These are phyloP conservation scores for Dictyophora rubrovolvata DNA, from an alignment of 768 basidiomycete genomes.

Conservation along the genomic window DNA sequence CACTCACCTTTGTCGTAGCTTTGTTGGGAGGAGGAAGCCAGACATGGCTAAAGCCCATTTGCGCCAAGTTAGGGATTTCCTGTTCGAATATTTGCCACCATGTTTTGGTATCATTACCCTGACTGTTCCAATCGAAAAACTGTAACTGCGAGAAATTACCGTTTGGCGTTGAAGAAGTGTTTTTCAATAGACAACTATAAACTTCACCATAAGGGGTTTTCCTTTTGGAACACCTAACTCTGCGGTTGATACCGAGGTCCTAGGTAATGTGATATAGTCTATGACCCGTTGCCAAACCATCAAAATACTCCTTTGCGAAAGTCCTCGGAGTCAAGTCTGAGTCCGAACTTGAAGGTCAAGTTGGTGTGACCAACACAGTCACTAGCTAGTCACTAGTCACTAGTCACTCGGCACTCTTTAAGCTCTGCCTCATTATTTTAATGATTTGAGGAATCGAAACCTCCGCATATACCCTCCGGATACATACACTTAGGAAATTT, in stretches of 20 bases:
- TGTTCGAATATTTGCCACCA: conserved; percentile 75
- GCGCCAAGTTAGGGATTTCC: conserved; percentile 51
- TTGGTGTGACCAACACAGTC: too few relatives aligned
- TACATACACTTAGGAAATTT: neutral
- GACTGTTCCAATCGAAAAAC: conserved; percentile 77
- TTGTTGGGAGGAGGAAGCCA: conserved; percentile 85
- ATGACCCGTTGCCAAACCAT: neutral
- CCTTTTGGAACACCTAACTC: conserved; percentile 42
- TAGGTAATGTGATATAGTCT: neutral
- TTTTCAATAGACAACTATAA: conserved; percentile 1
- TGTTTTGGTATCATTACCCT: conserved; percentile 40
- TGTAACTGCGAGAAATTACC: conserved; percentile 40
- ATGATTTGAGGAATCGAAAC: neutral
- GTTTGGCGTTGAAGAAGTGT: neutral
- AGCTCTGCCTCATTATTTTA: too few relatives aligned
- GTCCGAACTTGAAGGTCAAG: too few relatives aligned
- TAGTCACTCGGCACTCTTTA: too few relatives aligned
- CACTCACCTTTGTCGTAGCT: conserved; percentile 48
- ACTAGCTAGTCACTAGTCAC: too few relatives aligned
- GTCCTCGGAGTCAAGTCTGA: too few relatives aligned
- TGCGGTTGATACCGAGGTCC: conserved; percentile 49
- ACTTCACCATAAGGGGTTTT: conserved; percentile 61
- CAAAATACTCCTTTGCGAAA: neutral
- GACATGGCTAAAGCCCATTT: conserved; percentile 66
- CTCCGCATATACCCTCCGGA: neutral